Evolutionary conservation across 2,329 filamentous ascomycete species (phyloP), one percentile per base, ranked within the genome.

Genomic region (Malbranchea zuffiana): DNA sequence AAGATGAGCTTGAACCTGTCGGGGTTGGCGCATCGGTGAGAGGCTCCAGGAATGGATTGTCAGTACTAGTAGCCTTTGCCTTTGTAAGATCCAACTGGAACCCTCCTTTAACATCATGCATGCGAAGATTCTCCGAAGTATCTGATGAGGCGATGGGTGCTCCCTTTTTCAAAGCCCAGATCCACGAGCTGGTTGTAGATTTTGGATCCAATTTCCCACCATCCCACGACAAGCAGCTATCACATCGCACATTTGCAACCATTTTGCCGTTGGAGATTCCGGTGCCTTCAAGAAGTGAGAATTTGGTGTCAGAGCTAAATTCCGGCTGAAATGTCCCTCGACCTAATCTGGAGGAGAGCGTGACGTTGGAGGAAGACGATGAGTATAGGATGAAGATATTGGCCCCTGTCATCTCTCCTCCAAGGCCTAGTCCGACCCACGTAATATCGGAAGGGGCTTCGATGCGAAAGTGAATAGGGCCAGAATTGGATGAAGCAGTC

Each of bases 341-440:
- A 6, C 64, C 65, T 5, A 60, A 46, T 26, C 73, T 58, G 6
- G 72, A 67, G 3, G 72, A 75, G 6, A 78, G 45, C 0, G 74
- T 78, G 10, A 77, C 68, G 44, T 74, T 75, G 28, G 55, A 63
- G 25, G 55, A 63, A 25, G 63, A 56, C 17, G 66, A 62, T n/a
- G 68, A 63, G 47, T 77, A 77, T 4, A 75, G 59, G 28, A 76
- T 56, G 49, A 77, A 75, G 31, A 78, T 75, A 50, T 74, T 74
- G 4, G 73, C 53, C 15, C 65, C 67, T 11, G 52, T 45, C 74
- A 77, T 78, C 13, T 51, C 44, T 2, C 46, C 57, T 17, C 74
- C 74, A 50, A 75, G 71, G 5, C 72, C 74, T 3, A 77, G 52
- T 3, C 63, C 68, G 21, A 74, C 62, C 68, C 69, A 78, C 54